Percentiles rank a stretch among this genome's conserved stretches.
Evolutionary conservation across 129 eudicot species (phyloP).

Genomic region (Glebionis coronaria): DNA sequence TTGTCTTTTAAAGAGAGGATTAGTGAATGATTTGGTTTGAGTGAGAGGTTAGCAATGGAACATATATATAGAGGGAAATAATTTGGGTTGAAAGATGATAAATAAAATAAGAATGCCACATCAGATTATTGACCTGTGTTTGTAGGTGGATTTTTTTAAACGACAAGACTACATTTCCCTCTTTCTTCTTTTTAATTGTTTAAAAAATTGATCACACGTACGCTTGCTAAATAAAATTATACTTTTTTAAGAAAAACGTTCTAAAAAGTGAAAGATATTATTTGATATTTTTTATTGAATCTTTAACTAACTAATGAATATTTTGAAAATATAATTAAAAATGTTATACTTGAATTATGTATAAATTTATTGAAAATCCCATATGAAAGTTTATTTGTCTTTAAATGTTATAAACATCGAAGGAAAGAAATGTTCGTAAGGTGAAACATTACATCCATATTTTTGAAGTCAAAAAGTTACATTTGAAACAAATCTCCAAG

Average conservation of each 20-base stretch:
- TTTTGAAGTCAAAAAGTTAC: conserved; percentile 23
- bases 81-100: conserved; percentile 8
- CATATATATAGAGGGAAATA: conserved; percentile 18
- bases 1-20: neutral
- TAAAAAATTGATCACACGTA: conserved; percentile 8
- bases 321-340: too few species aligned
- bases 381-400: neutral
- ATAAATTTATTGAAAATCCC: too few species aligned
- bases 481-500: conserved; percentile 7
- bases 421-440: neutral
- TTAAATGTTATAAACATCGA: neutral
- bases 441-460: neutral
- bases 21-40: conserved; percentile 24
- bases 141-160: conserved; percentile 1
- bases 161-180: neutral
- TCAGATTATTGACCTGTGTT: conserved; percentile 20
- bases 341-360: too few species aligned
- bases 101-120: conserved; percentile 20
- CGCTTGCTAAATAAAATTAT: conserved; percentile 16
- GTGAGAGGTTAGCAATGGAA: conserved; percentile 13
- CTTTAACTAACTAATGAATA: too few species aligned
- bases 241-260: too few species aligned
- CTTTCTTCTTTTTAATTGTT: neutral
- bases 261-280: too few species aligned
- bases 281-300: too few species aligned